Evolutionary conservation across 192 early-diverging fungal genomes (phyloP).

Genomic region (Backusella westeae): DNA sequence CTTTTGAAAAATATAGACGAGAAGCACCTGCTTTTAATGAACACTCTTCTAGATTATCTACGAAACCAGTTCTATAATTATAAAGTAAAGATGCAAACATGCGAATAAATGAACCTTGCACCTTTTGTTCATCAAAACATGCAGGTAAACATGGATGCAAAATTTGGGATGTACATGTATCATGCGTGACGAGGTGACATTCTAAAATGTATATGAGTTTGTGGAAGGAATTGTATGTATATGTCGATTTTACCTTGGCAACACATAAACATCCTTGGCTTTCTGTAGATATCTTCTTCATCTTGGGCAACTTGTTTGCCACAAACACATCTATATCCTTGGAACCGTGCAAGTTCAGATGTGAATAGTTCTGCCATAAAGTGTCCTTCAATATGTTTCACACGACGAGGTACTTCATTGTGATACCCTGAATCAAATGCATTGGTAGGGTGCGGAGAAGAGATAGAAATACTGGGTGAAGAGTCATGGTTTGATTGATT

Average conservation of each 20-base stretch:
- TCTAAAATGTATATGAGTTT: slow-evolving; percentile 15
- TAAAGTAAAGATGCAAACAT: slow-evolving; percentile 76
- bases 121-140: slow-evolving; percentile 65
- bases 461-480: slow-evolving; percentile 8
- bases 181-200: slow-evolving; percentile 48
- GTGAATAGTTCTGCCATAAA: slow-evolving; percentile 23
- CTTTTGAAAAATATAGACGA: slow-evolving; percentile 26
- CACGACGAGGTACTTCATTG: slow-evolving; percentile 12
- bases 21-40: slow-evolving; percentile 15
- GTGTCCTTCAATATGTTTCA: slow-evolving; percentile 32
- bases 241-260: slow-evolving; percentile 28
- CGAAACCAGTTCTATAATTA: slow-evolving; percentile 62
- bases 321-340: slow-evolving; percentile 34
- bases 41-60: slow-evolving; percentile 21
- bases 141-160: slow-evolving; percentile 55
- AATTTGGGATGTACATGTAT: slow-evolving; percentile 47
- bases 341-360: slow-evolving; percentile 25
- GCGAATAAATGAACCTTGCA: slow-evolving; percentile 65
- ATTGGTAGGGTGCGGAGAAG: not conserved
- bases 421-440: not conserved
- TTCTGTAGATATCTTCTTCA: not conserved
- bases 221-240: no score
- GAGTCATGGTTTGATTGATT: not conserved
- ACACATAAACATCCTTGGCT: slow-evolving; percentile 17
- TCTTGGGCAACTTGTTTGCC: slow-evolving; percentile 23